Evolutionary conservation across 2,329 filamentous ascomycete species (phyloP).

Genomic region (Penicillium sp.): DNA sequence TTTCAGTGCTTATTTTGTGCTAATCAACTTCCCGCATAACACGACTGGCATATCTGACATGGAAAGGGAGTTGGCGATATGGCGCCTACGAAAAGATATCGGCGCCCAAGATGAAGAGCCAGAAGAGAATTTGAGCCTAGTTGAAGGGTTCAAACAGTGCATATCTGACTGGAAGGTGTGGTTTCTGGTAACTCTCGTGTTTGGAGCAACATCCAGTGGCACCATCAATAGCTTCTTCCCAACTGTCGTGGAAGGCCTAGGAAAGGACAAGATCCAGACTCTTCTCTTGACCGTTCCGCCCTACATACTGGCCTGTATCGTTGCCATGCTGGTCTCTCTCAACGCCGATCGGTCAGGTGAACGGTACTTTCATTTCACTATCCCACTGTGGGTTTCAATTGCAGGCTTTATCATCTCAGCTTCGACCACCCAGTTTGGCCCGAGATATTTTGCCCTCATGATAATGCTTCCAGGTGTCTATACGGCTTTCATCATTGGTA

Average conservation of each 20-base stretch:
- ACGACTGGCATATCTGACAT: background rate
- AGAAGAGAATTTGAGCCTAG: background rate
- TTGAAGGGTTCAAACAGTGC: background rate
- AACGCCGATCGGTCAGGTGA: conserved; percentile 49
- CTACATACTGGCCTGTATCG: conserved; percentile 52
- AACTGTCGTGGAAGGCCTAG: conserved; percentile 49
- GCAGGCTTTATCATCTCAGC: conserved; percentile 34
- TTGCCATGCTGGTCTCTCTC: conserved; percentile 52
- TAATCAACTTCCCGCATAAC: background rate
- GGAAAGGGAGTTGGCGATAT: background rate
- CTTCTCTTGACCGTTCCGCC: conserved; percentile 55
- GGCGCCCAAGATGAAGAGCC: background rate
- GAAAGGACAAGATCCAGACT: conserved; percentile 50
- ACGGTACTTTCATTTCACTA: conserved; percentile 33
- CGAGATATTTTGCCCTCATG: conserved; percentile 35
- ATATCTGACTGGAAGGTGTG: background rate
- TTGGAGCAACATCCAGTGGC: background rate
- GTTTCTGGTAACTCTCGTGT: background rate
- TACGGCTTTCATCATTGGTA: conserved; percentile 34
- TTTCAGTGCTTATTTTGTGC: conserved; percentile 1
- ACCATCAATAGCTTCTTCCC: conserved; percentile 44
- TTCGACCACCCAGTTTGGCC: conserved; percentile 29
- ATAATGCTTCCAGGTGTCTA: conserved; percentile 39
- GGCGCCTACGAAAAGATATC: background rate
- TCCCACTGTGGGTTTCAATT: conserved; percentile 26